Base-by-base conservation (phyloP, 2,329 filamentous ascomycete species). In the Exophiala sp. region DNA sequence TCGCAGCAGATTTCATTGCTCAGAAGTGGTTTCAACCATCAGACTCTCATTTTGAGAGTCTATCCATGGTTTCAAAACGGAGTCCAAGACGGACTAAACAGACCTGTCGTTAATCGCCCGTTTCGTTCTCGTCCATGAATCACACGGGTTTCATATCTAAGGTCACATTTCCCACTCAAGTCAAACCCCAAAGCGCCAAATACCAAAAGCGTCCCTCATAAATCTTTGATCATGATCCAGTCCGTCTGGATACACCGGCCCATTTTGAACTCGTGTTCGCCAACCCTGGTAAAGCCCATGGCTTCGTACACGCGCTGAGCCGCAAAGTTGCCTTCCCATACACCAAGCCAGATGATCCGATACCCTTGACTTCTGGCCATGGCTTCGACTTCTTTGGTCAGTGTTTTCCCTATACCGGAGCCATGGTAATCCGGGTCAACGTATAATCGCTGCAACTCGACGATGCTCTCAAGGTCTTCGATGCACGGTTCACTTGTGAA, bases 91-190 rank as follows among this genome's bases (percentile, higher is more conserved):
- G 50, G 52, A 53, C 29, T 36, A 42, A 44, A 36, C 34, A 54
- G 47, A 61, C 59, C 59, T 59, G 57, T 53, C 59, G 59, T 61
- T 61, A 61, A 61, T 61, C 59, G 53, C 59, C 59, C 57, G 45
- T 50, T 38, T 51, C 38, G 44, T 46, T 52, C 53, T 52, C 20
- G 24, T 55, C 54, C 32, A 57, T 61, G 59, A 50, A 56, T 51
- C 29, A 42, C 50, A 40, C 32, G 59, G 59, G 59, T 59, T 61
- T 61, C 59, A 61, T 61, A 59, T 54, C 57, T 51, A 61, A 61
- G 59, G 59, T 61, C 50, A 61, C 59, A 61, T 61, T 36, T 44
- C 21, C 11, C 16, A 9, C 21, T 41, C 40, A 24, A 43, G 4
- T n/a, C 45, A 43, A 16, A 14, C 20, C 43, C 43, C 8, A 20